Base-by-base conservation (phyloP, 192 early-diverging fungal genomes). In the Oehlia diaphana region DNA sequence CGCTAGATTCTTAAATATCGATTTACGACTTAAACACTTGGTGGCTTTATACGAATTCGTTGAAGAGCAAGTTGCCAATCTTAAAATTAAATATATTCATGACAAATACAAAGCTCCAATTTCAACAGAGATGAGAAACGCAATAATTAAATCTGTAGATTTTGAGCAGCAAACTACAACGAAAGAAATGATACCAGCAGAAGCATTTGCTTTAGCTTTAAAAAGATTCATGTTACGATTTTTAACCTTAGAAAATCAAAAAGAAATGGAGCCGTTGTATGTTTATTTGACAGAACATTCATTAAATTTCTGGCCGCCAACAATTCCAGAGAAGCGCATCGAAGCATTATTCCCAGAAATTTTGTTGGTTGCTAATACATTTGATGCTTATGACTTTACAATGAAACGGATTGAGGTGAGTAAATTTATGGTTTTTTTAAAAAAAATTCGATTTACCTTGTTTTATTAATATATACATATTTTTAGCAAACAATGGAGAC, bases 161-260 rank as follows among this genome's bases (percentile, higher is more conserved):
- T 44, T 44, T 44, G 42, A 44, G 7, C 42, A 44, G 9, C 42
- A 47, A 47, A 47, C 44, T 47, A 47, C 44, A 47, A 12, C 44
- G 10, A 12, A 47, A 47, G 44, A 47, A 47, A 47, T 47, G 44
- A 75, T 80, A 21, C 72, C 79, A 12, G 79, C 79, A 2, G 50
- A 49, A 67, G 73, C 35, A 42, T 80, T 80, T 39, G 72, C 62
- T 53, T 19, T 16, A 7, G 72, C 79, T 5, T 44, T 80, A 33
- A 80, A 80, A 37, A 26, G 79, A 66, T 80, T 80, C 63, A 76
- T 76, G 58, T 49, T 75, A 61, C 37, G 79, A 50, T 76, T 44
- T 26, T 16, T 80, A 35, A 65, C 74, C 21, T 49, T 23, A 4
- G 73, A 66, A 74, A 39, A 21, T 37, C 26, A 64, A 63, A 44